Evolutionary conservation across 495 filamentous ascomycete genomes (phyloP), one percentile per base, ranked within the genome.

Genomic region (Penicillium coprophilum): DNA sequence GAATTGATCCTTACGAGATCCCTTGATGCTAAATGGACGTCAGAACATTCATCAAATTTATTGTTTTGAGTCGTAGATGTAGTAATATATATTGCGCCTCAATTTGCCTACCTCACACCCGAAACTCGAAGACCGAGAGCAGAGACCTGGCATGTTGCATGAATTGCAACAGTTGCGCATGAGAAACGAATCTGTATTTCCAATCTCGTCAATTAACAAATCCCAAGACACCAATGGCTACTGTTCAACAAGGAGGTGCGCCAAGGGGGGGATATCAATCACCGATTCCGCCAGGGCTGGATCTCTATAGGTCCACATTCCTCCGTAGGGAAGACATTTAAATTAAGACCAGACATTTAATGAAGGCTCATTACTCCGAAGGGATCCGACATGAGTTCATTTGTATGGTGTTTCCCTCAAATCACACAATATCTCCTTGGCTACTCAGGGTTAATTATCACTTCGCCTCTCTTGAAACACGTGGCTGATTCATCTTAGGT

Each of bases 301-400:
- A 21, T 45, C 38, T 24, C 12, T 21, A 27, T 9, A 32, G 12
- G 19, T 9, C 7, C 32, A 45, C 49, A 58, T 58, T 39, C 49
- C 55, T 58, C 27, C 23, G 43, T 23, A n/a, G n/a, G n/a, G n/a
- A n/a, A n/a, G n/a, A 1, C 39, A 47, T 49, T 56, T 46, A 1
- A 54, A 46, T 36, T 15, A 12, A 21, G 30, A 4, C 52, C 21
- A 46, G 40, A 6, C 9, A 20, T 56, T 44, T 32, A 13, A 38
- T 41, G 43, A 17, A 17, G 43, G 32, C 17, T 46, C 56, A 48
- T 58, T 43, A 50, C 27, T 48, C 34, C 49, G 32, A 43, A 43
- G 9, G 11, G 15, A 39, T 58, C 34, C 32, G 15, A 5, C 20
- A 38, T 53, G 43, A 15, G 21, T 13, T 10, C 39, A 24, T 50